A percentile compares a stretch with the other conserved stretches of the same genome.
Evolutionary conservation across 2,329 filamentous ascomycete genomes (phyloP).

Genomic region (Trichophyton verrucosum): DNA sequence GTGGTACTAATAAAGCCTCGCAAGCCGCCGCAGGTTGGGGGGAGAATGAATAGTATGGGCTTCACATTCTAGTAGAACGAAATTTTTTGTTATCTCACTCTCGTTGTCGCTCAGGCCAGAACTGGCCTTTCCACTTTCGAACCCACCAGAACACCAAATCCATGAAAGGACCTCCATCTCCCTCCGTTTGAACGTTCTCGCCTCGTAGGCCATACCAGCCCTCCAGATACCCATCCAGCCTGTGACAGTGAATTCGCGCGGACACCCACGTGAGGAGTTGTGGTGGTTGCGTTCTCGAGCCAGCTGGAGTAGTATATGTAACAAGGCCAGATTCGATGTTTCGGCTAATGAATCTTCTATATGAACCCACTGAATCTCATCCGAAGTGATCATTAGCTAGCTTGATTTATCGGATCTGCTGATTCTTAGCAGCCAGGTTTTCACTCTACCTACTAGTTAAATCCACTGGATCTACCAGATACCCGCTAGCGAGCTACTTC

Average conservation of each 20-base stretch:
- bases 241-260: not conserved
- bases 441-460: not conserved
- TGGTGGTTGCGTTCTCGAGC: not conserved
- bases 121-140: not conserved
- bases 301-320: too few species aligned
- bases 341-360: too few species aligned
- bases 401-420: too few species aligned
- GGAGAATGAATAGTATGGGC: conserved; percentile 2
- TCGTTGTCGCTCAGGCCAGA: not conserved
- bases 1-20: conserved; percentile 15
- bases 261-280: too few species aligned
- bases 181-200: not conserved
- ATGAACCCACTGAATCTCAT: too few species aligned
- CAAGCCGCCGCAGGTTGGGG: not conserved
- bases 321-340: too few species aligned
- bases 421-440: not conserved
- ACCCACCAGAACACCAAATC: not conserved
- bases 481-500: not conserved
- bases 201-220: not conserved
- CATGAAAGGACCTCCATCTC: not conserved
- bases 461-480: not conserved
- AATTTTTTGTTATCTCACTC: not conserved
- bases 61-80: not conserved
- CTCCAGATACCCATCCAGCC: not conserved
- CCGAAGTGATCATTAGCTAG: too few species aligned